phyloP scores from a whole-genome alignment of 1,284 basidiomycete species.

The Irpex lacteus region DNA sequence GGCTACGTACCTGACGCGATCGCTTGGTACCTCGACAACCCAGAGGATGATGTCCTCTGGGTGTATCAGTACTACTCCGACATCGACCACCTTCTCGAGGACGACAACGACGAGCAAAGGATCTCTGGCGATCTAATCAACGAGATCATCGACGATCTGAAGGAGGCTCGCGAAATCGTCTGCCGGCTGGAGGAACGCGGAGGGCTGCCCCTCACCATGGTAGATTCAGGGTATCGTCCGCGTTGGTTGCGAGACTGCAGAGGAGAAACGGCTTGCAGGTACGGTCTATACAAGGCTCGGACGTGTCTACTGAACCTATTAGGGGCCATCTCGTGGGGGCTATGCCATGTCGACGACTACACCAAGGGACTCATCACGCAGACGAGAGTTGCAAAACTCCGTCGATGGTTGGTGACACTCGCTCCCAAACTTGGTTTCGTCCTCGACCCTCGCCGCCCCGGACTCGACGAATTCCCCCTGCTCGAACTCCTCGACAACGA shows the following conservation, averaged over 20 bases:
- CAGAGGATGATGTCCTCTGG: too few relatives aligned
- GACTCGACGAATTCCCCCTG: not conserved
- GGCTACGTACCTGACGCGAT: too few relatives aligned
- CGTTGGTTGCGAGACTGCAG: not conserved
- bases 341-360: not conserved
- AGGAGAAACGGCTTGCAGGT: not conserved
- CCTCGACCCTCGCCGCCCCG: not conserved
- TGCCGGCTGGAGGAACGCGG: too few relatives aligned
- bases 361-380: not conserved
- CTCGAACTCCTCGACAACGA: not conserved
- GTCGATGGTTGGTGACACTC: not conserved
- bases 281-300: not conserved
- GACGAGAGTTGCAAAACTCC: not conserved
- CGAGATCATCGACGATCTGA: too few relatives aligned
- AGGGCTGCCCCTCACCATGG: not conserved
- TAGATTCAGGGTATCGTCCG: not conserved
- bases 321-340: not conserved
- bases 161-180: too few relatives aligned
- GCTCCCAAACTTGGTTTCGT: not conserved
- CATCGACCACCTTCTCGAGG: too few relatives aligned
- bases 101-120: too few relatives aligned
- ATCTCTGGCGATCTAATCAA: too few relatives aligned
- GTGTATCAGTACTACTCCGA: too few relatives aligned
- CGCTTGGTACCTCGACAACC: too few relatives aligned
- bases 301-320: not conserved